phyloP scores from a whole-genome alignment of 2,329 filamentous ascomycete genomes.

The Nigrospora osmanthi region DNA sequence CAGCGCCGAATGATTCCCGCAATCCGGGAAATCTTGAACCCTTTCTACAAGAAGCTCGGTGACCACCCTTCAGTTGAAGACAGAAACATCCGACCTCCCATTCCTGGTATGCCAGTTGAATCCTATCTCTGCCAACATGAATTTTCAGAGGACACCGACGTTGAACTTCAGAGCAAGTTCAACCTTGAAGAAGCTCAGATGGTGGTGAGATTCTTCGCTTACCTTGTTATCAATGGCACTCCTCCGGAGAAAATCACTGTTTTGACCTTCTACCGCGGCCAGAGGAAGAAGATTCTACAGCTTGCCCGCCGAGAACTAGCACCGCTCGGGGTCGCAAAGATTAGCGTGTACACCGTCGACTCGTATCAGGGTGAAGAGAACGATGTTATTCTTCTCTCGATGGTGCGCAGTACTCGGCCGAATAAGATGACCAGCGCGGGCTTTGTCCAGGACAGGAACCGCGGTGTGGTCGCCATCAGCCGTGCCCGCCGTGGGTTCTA shows the following conservation, averaged over 20 bases:
- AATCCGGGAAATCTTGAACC: constrained; percentile 34
- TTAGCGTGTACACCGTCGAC: constrained; percentile 74
- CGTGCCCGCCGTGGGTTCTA: constrained; percentile 75
- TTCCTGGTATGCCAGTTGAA: constrained; percentile 36
- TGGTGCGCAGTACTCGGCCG: constrained; percentile 62
- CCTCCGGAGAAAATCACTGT: constrained; percentile 60
- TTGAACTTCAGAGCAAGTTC: constrained; percentile 53
- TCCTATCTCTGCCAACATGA: constrained; percentile 43
- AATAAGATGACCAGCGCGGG: constrained; percentile 45
- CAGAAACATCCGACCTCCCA: constrained; percentile 21
- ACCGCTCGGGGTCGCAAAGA: constrained; percentile 16
- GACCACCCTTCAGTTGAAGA: constrained; percentile 35
- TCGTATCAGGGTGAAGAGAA: constrained; percentile 91
- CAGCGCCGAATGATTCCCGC: constrained; percentile 55
- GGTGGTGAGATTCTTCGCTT: constrained; percentile 63
- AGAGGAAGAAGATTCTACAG: constrained; percentile 57
- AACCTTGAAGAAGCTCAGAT: constrained; percentile 71
- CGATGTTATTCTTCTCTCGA: constrained; percentile 69
- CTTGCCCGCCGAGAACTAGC: constrained; percentile 28
- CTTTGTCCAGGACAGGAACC: constrained; percentile 60
- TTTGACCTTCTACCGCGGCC: constrained; percentile 82
- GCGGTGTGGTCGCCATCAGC: constrained; percentile 51
- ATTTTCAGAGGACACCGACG: constrained; percentile 58
- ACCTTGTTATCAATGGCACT: constrained; percentile 64
- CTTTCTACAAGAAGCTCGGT: constrained; percentile 35